These are phyloP conservation scores for Drosera spatulata DNA, from an alignment of 179 eudicot species.

Conservation along the genomic window DNA sequence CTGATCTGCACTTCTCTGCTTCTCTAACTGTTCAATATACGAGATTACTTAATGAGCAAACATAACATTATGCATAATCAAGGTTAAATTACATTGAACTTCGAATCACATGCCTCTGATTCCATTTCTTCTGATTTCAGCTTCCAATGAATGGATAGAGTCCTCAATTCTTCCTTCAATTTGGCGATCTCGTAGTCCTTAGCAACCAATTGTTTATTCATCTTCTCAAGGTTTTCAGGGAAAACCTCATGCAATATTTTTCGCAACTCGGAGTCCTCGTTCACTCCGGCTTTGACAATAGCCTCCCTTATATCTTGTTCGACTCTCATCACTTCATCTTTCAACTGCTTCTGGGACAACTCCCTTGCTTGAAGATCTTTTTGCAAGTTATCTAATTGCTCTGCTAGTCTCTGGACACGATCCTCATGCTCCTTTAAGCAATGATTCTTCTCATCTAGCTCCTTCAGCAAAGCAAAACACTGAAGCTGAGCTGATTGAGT, in stretches of 20 bases:
- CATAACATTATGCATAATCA: background rate
- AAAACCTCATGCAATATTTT: slow-evolving; percentile 72
- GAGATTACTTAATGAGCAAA: background rate
- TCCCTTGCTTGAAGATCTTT: no score
- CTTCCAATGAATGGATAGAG: slow-evolving; percentile 86
- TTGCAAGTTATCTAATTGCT: no score
- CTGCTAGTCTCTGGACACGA: no score
- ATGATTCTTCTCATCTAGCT: no score
- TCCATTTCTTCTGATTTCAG: slow-evolving; percentile 75
- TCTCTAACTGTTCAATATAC: slow-evolving; percentile 51
- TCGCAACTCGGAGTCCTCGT: slow-evolving; percentile 66
- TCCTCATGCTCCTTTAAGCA: no score
- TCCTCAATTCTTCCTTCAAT: slow-evolving; percentile 66
- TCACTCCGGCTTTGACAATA: slow-evolving; percentile 50
- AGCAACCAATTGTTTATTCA: slow-evolving; percentile 45
- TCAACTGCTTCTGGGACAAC: slow-evolving; percentile 75
- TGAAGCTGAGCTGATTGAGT: slow-evolving; percentile 86
- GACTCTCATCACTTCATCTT: slow-evolving; percentile 73
- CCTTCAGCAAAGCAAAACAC: slow-evolving; percentile 48
- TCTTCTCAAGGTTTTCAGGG: slow-evolving; percentile 62
- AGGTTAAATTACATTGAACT: background rate
- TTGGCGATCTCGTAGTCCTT: slow-evolving; percentile 79
- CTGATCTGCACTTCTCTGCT: slow-evolving; percentile 71
- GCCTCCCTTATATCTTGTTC: slow-evolving; percentile 92
- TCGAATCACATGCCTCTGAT: slow-evolving; percentile 48